phyloP scores from a whole-genome alignment of 495 filamentous ascomycete species.

The Daldinia decipiens region DNA sequence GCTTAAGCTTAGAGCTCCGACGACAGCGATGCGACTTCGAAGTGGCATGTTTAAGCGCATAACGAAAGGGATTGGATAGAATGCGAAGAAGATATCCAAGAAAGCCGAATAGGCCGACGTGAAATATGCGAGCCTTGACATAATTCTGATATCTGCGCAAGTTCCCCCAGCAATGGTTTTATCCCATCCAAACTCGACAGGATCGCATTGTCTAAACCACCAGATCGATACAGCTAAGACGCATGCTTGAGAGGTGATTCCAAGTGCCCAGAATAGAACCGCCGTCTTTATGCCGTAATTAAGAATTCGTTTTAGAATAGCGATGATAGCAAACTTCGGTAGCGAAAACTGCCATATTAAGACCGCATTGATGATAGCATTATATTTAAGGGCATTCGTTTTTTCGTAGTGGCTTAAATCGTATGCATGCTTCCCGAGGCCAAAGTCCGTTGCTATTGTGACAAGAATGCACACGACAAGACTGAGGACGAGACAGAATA shows the following conservation, averaged over 20 bases:
- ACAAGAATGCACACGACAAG: conserved; percentile 34
- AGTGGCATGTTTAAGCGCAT: conserved; percentile 47
- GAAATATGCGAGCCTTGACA: conserved; percentile 40
- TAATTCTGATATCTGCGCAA: conserved; percentile 31
- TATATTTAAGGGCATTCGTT: conserved; percentile 39
- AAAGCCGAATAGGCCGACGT: conserved; percentile 45
- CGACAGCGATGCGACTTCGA: conserved; percentile 37
- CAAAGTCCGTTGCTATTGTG: conserved; percentile 34
- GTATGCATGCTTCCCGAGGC: conserved; percentile 38
- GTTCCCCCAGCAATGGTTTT: conserved; percentile 36
- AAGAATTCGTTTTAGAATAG: conserved; percentile 46
- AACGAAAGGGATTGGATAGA: conserved; percentile 45
- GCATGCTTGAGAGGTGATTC: conserved; percentile 43
- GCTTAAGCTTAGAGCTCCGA: conserved; percentile 39
- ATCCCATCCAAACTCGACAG: conserved; percentile 42
- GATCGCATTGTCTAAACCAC: conserved; percentile 47
- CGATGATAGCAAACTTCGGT: conserved; percentile 47
- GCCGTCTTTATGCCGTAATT: conserved; percentile 41
- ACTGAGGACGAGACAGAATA: conserved; percentile 40
- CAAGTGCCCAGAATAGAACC: conserved; percentile 40
- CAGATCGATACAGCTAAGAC: conserved; percentile 40
- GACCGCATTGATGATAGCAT: conserved; percentile 43
- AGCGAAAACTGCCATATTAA: conserved; percentile 47
- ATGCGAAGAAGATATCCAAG: conserved; percentile 48
- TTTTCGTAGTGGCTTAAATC: conserved; percentile 16